Percentiles rank a stretch among this genome's conserved stretches.
These are phyloP conservation scores for Colletotrichum sp. DNA, from an alignment of 2,329 filamentous ascomycete species.

Conservation along the genomic window DNA sequence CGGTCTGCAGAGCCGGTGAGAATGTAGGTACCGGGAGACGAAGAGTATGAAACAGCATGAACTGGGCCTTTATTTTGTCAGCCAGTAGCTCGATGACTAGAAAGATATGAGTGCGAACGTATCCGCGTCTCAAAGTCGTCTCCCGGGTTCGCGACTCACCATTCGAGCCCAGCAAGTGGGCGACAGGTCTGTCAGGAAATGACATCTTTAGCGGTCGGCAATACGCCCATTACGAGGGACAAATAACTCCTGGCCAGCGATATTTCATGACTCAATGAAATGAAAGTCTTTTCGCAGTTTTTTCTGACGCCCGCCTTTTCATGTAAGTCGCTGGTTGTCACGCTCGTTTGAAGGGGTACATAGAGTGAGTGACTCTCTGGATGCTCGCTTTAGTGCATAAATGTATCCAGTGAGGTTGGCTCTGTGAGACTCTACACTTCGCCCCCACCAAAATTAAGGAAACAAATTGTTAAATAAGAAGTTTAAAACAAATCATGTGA, in stretches of 20 bases:
- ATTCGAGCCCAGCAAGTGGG: constrained; percentile 63
- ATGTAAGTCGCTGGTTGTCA: neutral
- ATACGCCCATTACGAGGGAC: constrained; percentile 8
- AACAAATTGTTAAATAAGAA: neutral
- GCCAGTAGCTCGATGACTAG: neutral
- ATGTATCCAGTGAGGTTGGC: neutral
- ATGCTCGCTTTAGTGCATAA: constrained; percentile 15
- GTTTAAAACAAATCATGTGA: neutral
- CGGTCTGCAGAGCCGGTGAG: constrained; percentile 88
- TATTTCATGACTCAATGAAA: neutral
- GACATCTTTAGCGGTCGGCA: constrained; percentile 36
- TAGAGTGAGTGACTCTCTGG: neutral
- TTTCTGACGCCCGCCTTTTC: neutral
- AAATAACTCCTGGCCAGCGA: neutral
- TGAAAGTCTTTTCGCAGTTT: neutral
- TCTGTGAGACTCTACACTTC: neutral
- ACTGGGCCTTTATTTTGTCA: constrained; percentile 59
- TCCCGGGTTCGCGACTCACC: constrained; percentile 41
- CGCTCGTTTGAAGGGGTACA: neutral
- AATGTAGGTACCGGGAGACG: constrained; percentile 75
- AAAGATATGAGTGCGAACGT: neutral
- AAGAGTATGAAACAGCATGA: constrained; percentile 75
- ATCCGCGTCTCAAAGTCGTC: neutral
- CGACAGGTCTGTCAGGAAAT: constrained; percentile 53
- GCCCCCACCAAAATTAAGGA: neutral